phyloP scores from a whole-genome alignment of 768 basidiomycete species.

The Phylloporus scabripes region DNA sequence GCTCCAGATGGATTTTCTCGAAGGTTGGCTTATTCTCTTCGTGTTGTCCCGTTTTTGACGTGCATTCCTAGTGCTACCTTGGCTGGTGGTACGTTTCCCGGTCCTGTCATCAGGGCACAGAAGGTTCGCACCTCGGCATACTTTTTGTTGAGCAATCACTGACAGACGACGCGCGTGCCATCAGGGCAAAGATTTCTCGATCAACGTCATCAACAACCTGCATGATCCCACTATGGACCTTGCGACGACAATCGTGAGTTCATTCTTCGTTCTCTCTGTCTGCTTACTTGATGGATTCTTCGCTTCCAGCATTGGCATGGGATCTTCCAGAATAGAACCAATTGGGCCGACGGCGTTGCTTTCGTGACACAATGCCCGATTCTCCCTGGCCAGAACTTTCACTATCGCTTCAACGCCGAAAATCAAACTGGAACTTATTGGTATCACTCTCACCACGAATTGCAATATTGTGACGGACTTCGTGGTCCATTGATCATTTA shows the following conservation, averaged over 20 bases:
- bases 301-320: slow-evolving; percentile 33
- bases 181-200: slow-evolving; percentile 30
- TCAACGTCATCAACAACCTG: slow-evolving; percentile 35
- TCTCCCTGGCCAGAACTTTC: slow-evolving; percentile 32
- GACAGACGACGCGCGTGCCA: slow-evolving; percentile 7
- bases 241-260: slow-evolving; percentile 33
- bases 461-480: slow-evolving; percentile 40
- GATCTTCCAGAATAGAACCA: slow-evolving; percentile 29
- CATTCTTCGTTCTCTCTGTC: not conserved
- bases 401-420: slow-evolving; percentile 36
- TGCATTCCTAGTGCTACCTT: slow-evolving; percentile 33
- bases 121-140: slow-evolving; percentile 28
- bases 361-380: slow-evolving; percentile 46
- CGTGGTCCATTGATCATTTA: slow-evolving; percentile 42
- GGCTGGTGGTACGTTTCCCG: slow-evolving; percentile 44
- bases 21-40: slow-evolving; percentile 27
- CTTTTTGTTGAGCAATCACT: not conserved
- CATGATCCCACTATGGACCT: slow-evolving; percentile 30
- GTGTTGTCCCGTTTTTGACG: not conserved
- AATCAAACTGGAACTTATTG: slow-evolving; percentile 44
- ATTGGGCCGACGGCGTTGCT: slow-evolving; percentile 36
- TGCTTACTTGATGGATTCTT: not conserved
- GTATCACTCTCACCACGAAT: slow-evolving; percentile 41
- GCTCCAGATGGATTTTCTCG: slow-evolving; percentile 46
- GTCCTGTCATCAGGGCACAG: slow-evolving; percentile 40